These are phyloP conservation scores for Coelastrella sp. DNA, from an alignment of 139 green algal species.

Conservation along the genomic window DNA sequence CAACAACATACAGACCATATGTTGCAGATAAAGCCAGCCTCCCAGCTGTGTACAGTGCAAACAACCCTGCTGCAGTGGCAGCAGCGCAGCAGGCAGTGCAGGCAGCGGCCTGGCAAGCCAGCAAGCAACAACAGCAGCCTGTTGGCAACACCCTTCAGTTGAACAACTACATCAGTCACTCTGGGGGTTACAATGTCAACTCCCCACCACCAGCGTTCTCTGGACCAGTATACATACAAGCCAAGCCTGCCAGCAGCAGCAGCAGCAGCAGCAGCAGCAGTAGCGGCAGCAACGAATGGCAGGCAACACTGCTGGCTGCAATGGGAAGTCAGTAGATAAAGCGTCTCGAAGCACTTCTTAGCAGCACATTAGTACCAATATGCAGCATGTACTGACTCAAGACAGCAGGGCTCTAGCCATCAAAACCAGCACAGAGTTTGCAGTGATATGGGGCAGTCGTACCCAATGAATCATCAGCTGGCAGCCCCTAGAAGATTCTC, in stretches of 20 bases:
- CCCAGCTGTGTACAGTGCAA: neutral
- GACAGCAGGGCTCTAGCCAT: neutral
- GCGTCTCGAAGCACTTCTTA: neutral
- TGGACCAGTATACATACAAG: constrained; percentile 5
- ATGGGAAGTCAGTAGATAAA: neutral
- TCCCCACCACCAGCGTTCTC: neutral
- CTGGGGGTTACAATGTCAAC: neutral
- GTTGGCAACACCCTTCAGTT: neutral
- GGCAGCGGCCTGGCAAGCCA: neutral
- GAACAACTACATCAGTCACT: neutral
- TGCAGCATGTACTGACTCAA: neutral
- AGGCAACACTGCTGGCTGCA: constrained; percentile 24
- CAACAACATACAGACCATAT: neutral
- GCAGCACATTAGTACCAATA: neutral
- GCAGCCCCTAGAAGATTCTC: no score
- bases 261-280: neutral
- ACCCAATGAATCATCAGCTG: no score
- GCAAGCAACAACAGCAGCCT: constrained; percentile 10
- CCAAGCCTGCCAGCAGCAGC: neutral
- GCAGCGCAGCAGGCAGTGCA: neutral
- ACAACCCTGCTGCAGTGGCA: neutral
- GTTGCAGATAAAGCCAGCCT: neutral
- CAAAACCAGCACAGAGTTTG: neutral
- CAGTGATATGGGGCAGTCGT: neutral
- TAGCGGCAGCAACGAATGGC: neutral